A percentile compares a stretch with the other conserved stretches of the same genome.
These are phyloP conservation scores for Lepiota venenata DNA, from an alignment of 768 basidiomycete species.

Conservation along the genomic window DNA sequence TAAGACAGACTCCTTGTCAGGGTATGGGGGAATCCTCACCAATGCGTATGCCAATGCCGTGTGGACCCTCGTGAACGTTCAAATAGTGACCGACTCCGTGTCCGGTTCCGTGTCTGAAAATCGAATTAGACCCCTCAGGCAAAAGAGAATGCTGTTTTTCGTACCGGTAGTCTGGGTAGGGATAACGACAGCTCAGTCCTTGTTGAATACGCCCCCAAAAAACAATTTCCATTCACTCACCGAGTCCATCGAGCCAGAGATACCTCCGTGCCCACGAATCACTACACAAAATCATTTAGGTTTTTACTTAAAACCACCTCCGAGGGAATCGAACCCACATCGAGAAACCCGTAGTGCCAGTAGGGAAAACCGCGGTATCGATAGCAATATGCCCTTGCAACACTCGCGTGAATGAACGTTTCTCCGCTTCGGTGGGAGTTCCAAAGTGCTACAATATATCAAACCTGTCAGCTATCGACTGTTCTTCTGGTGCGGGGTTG, in stretches of 20 bases:
- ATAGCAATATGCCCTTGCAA: constrained; percentile 90
- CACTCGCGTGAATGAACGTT: constrained; percentile 87
- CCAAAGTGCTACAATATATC: constrained; percentile 74
- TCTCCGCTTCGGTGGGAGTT: constrained; percentile 76
- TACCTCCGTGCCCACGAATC: constrained; percentile 78
- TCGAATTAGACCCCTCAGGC: constrained; percentile 1
- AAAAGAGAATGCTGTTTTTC: constrained; percentile 2
- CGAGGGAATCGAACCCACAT: constrained; percentile 20
- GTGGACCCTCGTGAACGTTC: constrained; percentile 88
- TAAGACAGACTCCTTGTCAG: not conserved
- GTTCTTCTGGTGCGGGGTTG: too few relatives aligned
- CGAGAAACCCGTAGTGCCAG: constrained; percentile 65
- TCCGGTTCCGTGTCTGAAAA: constrained; percentile 81
- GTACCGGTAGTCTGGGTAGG: constrained; percentile 53
- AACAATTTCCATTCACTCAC: constrained; percentile 38
- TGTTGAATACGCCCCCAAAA: not conserved
- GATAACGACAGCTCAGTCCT: not conserved
- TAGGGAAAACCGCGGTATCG: constrained; percentile 81
- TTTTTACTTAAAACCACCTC: too few relatives aligned
- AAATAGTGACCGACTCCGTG: constrained; percentile 95
- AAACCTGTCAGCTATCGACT: not conserved
- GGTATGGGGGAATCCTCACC: constrained; percentile 20
- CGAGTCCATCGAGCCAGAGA: constrained; percentile 86
- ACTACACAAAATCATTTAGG: constrained; percentile 31
- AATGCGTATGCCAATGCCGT: constrained; percentile 61